A percentile compares a stretch with the other conserved stretches of the same genome.
These are phyloP conservation scores for Parasarocladium wereldwijsianum DNA, from an alignment of 2,329 filamentous ascomycete genomes.

Conservation along the genomic window DNA sequence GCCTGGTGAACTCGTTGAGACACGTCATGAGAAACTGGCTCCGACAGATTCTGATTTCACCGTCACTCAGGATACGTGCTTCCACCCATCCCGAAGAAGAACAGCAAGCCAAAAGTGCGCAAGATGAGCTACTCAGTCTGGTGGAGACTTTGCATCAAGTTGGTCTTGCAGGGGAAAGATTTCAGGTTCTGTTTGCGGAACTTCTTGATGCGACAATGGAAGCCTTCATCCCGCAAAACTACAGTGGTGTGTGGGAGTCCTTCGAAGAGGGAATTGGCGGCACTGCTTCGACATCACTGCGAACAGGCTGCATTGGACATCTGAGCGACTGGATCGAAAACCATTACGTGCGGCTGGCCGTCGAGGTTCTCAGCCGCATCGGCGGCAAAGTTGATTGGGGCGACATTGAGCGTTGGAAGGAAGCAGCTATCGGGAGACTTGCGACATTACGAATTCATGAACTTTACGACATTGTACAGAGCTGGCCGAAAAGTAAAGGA, in stretches of 20 bases:
- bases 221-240: conserved; percentile 45
- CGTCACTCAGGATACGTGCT: too few species aligned
- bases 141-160: conserved; percentile 46
- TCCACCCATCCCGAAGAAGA: conserved; percentile 8
- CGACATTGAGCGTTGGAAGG: conserved; percentile 55
- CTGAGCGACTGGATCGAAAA: conserved; percentile 56
- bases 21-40: conserved; percentile 39
- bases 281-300: conserved; percentile 12
- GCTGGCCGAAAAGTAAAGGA: conserved; percentile 57
- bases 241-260: conserved; percentile 44
- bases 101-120: conserved; percentile 21
- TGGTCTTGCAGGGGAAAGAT: conserved; percentile 53
- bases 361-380: conserved; percentile 41
- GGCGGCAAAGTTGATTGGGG: conserved; percentile 30
- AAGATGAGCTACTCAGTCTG: conserved; percentile 37
- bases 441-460: conserved; percentile 55
- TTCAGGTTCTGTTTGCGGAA: conserved; percentile 58
- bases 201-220: conserved; percentile 53
- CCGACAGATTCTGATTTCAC: conserved; percentile 26
- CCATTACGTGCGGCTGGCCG: conserved; percentile 47
- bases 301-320: conserved; percentile 40
- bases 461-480: conserved; percentile 65
- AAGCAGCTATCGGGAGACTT: conserved; percentile 52
- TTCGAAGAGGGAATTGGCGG: conserved; percentile 9
- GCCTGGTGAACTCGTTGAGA: conserved; percentile 38